Base-by-base conservation (phyloP, 2,329 filamentous ascomycete species). In the Claviceps digitariae region DNA sequence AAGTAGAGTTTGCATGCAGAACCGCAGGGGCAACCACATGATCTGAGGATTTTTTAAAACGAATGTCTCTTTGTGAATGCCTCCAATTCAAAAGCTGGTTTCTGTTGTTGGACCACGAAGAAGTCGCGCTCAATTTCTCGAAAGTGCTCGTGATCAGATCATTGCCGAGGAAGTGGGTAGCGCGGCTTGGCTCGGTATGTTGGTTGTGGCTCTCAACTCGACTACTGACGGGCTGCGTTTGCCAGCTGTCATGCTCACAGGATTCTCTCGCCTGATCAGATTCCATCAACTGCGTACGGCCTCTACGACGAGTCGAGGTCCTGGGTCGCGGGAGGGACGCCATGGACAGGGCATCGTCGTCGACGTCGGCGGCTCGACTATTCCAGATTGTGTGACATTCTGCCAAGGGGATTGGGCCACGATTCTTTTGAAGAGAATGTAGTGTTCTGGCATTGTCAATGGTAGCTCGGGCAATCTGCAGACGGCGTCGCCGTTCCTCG, bases 401-500 rank as follows among this genome's bases (percentile, higher is more conserved):
- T n/a, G 56, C 59, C 49, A 66, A 54, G 29, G 62, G 59, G 34
- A 61, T 57, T 6, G 66, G 61, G 20, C 62, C 63, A 27, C 63
- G 63, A 29, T 62, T 62, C 29, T 57, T 63, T 55, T 66, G 64
- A 48, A 64, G 66, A 4, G 69, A 69, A 54, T 73, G 76, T 10
- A 80, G 61, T 54, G 72, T 78, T 52, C 74, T 68, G 23, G 73
- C 75, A 68, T 81, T 81, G 4, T 75, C 69, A 38, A 77, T 69
- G 17, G 75, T 74, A 21, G 74, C 67, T 46, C 69, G 69, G 36
- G 76, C 71, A 46, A 76, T 68, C 52, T 74, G 74, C 56, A 80
- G 74, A 27, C 76, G 73, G 54, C 76, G 74, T 55, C 77, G 72
- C 48, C 76, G 75, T 63, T 81, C 78, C 64, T 81, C 77, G 54